These are phyloP conservation scores for Fusarium nelsonii DNA, from an alignment of 2,329 filamentous ascomycete genomes.

Conservation along the genomic window DNA sequence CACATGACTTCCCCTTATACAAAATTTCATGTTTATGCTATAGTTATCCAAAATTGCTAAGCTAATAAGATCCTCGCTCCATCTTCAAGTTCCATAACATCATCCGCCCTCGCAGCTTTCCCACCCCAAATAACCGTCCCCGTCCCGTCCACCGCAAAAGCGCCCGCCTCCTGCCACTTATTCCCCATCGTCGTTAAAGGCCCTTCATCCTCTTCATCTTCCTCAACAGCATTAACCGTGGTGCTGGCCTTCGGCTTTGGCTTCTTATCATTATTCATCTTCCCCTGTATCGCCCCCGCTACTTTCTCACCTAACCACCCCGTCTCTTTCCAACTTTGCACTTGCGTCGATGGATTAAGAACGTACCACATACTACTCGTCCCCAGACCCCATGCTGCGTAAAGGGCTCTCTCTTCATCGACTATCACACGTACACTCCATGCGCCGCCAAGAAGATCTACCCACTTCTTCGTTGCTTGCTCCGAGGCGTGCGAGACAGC, in stretches of 20 bases:
- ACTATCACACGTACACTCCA: slow-evolving; percentile 68
- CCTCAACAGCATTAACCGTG: not conserved
- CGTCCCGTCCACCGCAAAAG: slow-evolving; percentile 64
- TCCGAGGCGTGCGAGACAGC: slow-evolving; percentile 71
- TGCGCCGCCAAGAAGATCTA: slow-evolving; percentile 68
- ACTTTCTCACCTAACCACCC: slow-evolving; percentile 67
- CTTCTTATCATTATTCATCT: slow-evolving; percentile 46
- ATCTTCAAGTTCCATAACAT: slow-evolving; percentile 67
- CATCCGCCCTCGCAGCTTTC: slow-evolving; percentile 62
- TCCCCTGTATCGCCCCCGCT: slow-evolving; percentile 59
- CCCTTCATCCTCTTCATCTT: slow-evolving; percentile 51
- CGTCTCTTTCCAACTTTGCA: slow-evolving; percentile 66
- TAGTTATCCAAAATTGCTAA: slow-evolving; percentile 6
- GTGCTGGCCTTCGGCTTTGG: slow-evolving; percentile 9
- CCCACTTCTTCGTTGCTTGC: slow-evolving; percentile 68
- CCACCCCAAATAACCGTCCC: slow-evolving; percentile 64
- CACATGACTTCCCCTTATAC: not conserved
- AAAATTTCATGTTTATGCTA: not conserved
- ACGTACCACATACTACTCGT: slow-evolving; percentile 64
- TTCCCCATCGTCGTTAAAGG: slow-evolving; percentile 63
- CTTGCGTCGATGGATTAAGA: slow-evolving; percentile 65
- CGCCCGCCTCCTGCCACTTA: slow-evolving; percentile 68
- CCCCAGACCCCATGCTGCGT: slow-evolving; percentile 71
- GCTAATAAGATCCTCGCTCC: slow-evolving; percentile 55
- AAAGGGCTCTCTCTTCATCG: slow-evolving; percentile 68